Conservation (phyloP, 495 filamentous ascomycete species). For the Penicillium egyptiacum region DNA sequence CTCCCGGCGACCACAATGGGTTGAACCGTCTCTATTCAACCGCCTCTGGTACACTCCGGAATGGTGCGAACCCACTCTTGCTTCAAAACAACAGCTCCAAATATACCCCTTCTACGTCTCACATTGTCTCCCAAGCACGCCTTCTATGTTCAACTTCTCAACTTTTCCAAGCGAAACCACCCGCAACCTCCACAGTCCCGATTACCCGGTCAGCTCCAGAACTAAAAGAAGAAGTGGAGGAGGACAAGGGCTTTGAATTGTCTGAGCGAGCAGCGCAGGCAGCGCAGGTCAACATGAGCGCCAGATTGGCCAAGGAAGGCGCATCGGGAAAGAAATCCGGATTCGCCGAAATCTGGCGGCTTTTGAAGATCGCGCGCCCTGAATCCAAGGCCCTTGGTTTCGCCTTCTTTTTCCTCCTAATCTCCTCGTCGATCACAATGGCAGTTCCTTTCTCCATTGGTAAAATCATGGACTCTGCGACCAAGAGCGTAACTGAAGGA, state of each 20-base stretch:
- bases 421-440: conserved; percentile 90
- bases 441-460: conserved; percentile 95
- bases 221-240: conserved; percentile 43
- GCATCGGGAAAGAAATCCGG: conserved; percentile 61
- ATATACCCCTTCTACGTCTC: conserved; percentile 19
- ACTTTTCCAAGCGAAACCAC: conserved; percentile 30
- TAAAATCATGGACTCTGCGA: conserved; percentile 87
- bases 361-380: conserved; percentile 84
- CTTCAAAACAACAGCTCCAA: conserved; percentile 19
- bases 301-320: conserved; percentile 79
- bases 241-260: conserved; percentile 59
- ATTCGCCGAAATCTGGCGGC: conserved; percentile 75
- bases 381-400: conserved; percentile 75
- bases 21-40: conserved; percentile 28
- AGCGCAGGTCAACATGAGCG: conserved; percentile 86
- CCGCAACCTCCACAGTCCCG: conserved; percentile 13
- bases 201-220: conserved; percentile 20
- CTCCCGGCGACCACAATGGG: conserved; percentile 11
- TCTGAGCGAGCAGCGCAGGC: conserved; percentile 82
- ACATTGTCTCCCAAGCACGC: conserved; percentile 27
- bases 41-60: conserved; percentile 25
- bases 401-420: conserved; percentile 78
- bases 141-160: conserved; percentile 32
- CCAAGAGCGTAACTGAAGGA: conserved; percentile 52
- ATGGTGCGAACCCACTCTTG: conserved; percentile 17